These are phyloP conservation scores for Chrysosporium keratinophilum DNA, from an alignment of 2,329 filamentous ascomycete genomes.

Conservation along the genomic window DNA sequence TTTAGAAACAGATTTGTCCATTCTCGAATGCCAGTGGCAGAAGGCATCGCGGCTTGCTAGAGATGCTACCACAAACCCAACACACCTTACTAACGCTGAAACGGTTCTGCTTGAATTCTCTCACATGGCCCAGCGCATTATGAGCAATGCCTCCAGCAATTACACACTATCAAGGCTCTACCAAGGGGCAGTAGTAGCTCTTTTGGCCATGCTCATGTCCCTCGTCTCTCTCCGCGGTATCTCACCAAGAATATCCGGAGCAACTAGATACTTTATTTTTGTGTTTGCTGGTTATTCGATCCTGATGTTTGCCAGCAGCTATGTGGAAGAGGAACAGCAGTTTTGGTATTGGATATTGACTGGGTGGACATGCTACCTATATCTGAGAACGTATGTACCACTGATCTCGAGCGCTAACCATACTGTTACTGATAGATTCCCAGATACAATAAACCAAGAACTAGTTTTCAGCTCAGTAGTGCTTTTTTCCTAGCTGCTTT, in stretches of 20 bases:
- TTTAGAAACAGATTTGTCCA: constrained; percentile 36
- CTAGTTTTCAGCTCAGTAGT: constrained; percentile 15
- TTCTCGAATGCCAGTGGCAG: constrained; percentile 62
- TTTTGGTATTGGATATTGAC: constrained; percentile 88
- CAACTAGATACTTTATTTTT: constrained; percentile 36
- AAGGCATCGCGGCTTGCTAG: constrained; percentile 22
- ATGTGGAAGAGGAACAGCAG: constrained; percentile 95
- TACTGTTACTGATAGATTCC: neutral
- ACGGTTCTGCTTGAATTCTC: constrained; percentile 47
- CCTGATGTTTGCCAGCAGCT: constrained; percentile 98
- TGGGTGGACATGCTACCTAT: constrained; percentile 41
- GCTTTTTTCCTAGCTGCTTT: constrained; percentile 45
- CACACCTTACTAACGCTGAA: constrained; percentile 19
- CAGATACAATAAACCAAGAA: neutral
- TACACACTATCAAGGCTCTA: constrained; percentile 57
- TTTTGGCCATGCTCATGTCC: constrained; percentile 36
- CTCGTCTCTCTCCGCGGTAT: constrained; percentile 22
- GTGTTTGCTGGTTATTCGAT: constrained; percentile 56
- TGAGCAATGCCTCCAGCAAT: constrained; percentile 86
- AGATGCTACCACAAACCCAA: constrained; percentile 8
- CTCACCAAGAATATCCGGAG: constrained; percentile 22
- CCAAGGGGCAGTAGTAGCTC: constrained; percentile 29
- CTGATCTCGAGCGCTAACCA: neutral
- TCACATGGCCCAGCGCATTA: constrained; percentile 59
- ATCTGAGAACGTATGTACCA: constrained; percentile 27